Base-by-base conservation (phyloP, 1,284 basidiomycete genomes). In the Apiotrichum domesticum region DNA sequence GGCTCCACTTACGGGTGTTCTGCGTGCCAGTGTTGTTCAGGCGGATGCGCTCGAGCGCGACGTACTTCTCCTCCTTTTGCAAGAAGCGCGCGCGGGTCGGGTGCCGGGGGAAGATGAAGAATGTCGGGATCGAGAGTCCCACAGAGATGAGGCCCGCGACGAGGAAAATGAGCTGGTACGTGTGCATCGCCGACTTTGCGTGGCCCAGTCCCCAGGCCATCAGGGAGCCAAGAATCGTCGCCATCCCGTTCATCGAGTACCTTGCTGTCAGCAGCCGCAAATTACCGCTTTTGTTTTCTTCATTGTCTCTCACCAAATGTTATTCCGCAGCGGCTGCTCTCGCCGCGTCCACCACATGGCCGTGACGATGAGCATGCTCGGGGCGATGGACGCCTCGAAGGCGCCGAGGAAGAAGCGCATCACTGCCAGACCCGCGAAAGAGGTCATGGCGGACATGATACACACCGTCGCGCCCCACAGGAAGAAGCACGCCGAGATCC, bases 11-110 rank as follows among this genome's bases (percentile, higher is more conserved):
- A 21, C 21, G 21, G 47, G 68, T 70, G 4, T 64, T 51, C 59
- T 74, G 72, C 52, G 71, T 74, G 53, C 75, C 76, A 13, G 72
- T 74, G 65, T 76, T 73, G 66, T 77, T 77, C 57, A 72, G 72
- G 39, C 67, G 64, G 29, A 78, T 57, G 44, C 76, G 68, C 53
- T 76, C 71, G 48, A 77, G 61, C 40, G 76, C 76, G 52, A 76
- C 71, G 15, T 72, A 58, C 61, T 78, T 73, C 53, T 75, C 63
- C 9, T 70, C 72, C 35, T 67, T 57, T 34, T 58, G 46, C 35
- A 76, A 65, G 67, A 75, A 76, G 42, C 66, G 67, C 47, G 75
- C 74, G 37, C 70, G 70, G 5, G 68, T 69, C 10, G 70, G 72
- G 15, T 69, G 71, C 66, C 73, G 70, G 57, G 72, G 72, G 33